A percentile compares a stretch with the other conserved stretches of the same genome.
Conservation (phyloP, 208 protist species). For the Leishmania martiniquensis region DNA sequence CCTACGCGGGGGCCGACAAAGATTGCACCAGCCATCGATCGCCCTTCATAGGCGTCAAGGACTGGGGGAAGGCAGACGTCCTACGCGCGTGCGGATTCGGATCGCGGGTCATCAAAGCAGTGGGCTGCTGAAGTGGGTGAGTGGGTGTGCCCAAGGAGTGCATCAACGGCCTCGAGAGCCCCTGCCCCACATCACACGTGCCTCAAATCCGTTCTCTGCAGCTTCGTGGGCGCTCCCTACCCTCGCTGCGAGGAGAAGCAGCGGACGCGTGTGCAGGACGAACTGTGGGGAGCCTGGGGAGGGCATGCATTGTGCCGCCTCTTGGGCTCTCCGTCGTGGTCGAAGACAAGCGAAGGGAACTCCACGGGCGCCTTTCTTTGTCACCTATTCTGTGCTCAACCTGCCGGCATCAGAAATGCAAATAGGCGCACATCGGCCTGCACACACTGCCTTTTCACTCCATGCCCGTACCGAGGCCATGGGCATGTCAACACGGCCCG, state of each 20-base stretch:
- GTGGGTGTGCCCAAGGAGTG: background rate
- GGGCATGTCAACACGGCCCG: too few relatives aligned
- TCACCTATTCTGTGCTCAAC: background rate
- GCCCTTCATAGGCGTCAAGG: background rate
- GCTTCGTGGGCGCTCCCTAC: too few relatives aligned
- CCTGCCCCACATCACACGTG: too few relatives aligned
- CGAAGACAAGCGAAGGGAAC: background rate
- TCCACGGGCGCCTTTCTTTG: background rate
- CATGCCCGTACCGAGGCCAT: too few relatives aligned
- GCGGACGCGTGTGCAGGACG: background rate
- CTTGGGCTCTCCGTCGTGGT: background rate
- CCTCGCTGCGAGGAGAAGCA: too few relatives aligned
- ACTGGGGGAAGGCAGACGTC: background rate
- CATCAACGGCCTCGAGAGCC: background rate
- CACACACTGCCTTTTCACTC: too few relatives aligned
- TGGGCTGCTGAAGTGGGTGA: background rate
- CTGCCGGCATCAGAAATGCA: background rate
- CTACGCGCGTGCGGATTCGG: background rate
- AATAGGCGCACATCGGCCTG: too few relatives aligned
- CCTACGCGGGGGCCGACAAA: background rate
- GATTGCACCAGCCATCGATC: background rate
- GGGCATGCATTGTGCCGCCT: background rate
- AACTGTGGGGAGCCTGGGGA: background rate
- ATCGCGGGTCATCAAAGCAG: background rate
- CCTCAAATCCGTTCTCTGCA: too few relatives aligned